Evolutionary conservation across 2,329 filamentous ascomycete genomes (phyloP), one percentile per base, ranked within the genome.

Genomic region (Fusarium sp.): DNA sequence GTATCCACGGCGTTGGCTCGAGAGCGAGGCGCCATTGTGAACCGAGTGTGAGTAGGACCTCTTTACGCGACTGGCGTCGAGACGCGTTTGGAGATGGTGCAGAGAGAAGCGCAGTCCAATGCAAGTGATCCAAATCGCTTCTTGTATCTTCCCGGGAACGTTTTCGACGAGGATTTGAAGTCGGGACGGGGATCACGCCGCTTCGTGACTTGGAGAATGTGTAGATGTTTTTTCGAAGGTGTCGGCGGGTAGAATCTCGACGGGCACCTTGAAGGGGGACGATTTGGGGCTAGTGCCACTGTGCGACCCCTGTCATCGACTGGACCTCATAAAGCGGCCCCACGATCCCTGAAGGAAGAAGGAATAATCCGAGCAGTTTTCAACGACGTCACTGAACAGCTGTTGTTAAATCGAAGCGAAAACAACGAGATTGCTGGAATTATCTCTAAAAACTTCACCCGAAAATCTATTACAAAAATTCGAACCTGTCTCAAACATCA

Each of bases 1-100:
- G 86, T 86, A 74, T 92, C 89, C 77, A 84, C 87, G 78, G 84
- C 90, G 79, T 84, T 85, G 79, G 84, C 84, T 81, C 85, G 85
- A 73, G 87, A 85, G 78, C 88, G 87, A 73, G 89, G 88, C 79
- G 89, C 88, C 88, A 89, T 91, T 77, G 77, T 82, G 80, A 80
- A 68, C 72, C 74, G 73, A 75, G 50, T 66, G 65, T 71, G 60
- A 50, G 75, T 74, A 69, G 76, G 81, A 82, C 83, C 86, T 86
- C 85, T 87, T 83, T 85, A 89, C 88, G 88, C 88, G 88, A 88
- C 87, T 85, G 72, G 74, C 76, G 72, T 78, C 74, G 66, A 73
- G 86, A 89, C 88, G 88, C 88, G 87, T 85, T 81, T 77, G 68
- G 74, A 75, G 72, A 73, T 67, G 66, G 66, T 71, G 41, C 23